Base-by-base conservation (phyloP, 208 protist genomes). In the Leishmania martiniquensis region DNA sequence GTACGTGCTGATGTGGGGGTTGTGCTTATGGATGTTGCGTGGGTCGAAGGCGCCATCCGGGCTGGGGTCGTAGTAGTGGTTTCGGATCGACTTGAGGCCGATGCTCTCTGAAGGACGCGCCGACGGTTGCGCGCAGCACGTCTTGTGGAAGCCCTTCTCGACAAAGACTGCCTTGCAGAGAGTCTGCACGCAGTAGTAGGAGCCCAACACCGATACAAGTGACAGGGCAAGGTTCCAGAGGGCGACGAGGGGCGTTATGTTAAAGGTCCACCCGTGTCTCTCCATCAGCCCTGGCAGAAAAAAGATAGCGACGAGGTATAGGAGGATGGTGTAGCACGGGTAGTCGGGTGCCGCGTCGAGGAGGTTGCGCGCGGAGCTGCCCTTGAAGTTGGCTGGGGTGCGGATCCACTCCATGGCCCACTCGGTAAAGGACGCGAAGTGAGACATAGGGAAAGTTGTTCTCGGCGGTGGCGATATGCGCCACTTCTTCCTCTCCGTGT, bases 191-290 rank as follows among this genome's bases (percentile, higher is more conserved):
- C 76, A 80, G 76, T 80, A 76, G 45, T 80, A 80, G 45, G 76
- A 80, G 15, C 92, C 93, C 42, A 84, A 71, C 37, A 89, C 68
- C 34, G 91, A 96, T 68, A 96, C 94, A 37, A 91, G 68, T 20
- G 91, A 87, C 60, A 98, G 86, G 29, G 82, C 29, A 25, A 93
- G 79, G 75, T 98, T 98, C 95, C 95, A 98, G 34, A 87, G 0
- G 42, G 88, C 76, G 20, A 80, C 76, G 29, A 74, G 34, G 34
- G 75, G 79, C 47, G 78, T 80, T 32, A 87, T 77, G 55, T 66
- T 55, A 67, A 77, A 81, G 45, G 75, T 80, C 37, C 89, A 83
- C 17, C 66, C 32, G 5, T 89, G 88, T 32, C 87, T 55, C 76
- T 90, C 77, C 85, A 97, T 96, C 20, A 89, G 75, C 32, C 77